Percentiles rank a stretch among this genome's conserved stretches.
Evolutionary conservation across 164 flowering plant species (phyloP).

Genomic region (Piper betle): DNA sequence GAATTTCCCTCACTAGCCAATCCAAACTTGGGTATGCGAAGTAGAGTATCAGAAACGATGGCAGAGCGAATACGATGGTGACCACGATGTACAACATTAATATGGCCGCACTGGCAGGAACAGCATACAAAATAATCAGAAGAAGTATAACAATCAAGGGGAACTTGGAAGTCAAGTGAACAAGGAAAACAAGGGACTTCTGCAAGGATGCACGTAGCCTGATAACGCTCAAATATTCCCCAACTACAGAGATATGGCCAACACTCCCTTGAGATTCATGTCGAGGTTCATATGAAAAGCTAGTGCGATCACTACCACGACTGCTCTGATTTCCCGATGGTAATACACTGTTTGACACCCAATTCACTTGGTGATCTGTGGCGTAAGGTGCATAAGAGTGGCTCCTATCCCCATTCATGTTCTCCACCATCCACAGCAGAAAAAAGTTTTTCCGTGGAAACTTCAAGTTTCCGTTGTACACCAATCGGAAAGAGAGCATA

Average conservation of each 20-base stretch:
- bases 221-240: conserved; percentile 23
- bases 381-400: conserved; percentile 25
- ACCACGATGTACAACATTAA: conserved; percentile 63
- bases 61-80: conserved; percentile 77
- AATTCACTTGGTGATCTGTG: conserved; percentile 29
- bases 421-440: conserved; percentile 93
- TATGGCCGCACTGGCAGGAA: conserved; percentile 81
- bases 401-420: conserved; percentile 71
- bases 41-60: conserved; percentile 77
- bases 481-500: conserved; percentile 55
- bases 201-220: conserved; percentile 38
- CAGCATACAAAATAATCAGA: conserved; percentile 50
- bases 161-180: conserved; percentile 74
- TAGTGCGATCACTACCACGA: conserved; percentile 14
- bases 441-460: conserved; percentile 90
- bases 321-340: conserved; percentile 16
- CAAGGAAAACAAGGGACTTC: conserved; percentile 56
- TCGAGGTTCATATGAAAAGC: conserved; percentile 14
- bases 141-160: conserved; percentile 72
- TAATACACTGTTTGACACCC: conserved; percentile 22
- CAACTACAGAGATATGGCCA: conserved; percentile 6
- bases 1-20: conserved; percentile 88
- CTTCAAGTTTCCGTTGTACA: conserved; percentile 59
- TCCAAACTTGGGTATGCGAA: conserved; percentile 89
- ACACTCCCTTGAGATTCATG: conserved; percentile 18